phyloP scores from a whole-genome alignment of 2,329 filamentous ascomycete genomes.

The Magnaporthiopsis rhizophila region DNA sequence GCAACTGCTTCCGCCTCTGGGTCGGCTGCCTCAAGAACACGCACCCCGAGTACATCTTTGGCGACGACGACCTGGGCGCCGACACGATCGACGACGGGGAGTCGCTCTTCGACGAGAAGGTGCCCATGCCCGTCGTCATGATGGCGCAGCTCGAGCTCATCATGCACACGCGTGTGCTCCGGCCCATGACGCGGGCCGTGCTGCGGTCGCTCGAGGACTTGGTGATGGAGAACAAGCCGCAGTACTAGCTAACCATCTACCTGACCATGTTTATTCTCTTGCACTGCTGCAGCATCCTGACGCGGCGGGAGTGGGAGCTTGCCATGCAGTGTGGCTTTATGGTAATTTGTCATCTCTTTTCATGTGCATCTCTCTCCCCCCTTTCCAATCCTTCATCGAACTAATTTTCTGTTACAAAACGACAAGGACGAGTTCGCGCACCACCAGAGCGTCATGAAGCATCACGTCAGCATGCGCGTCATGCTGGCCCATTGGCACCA shows the following conservation, averaged over 20 bases:
- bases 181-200: slow-evolving; percentile 15
- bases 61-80: slow-evolving; percentile 15
- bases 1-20: slow-evolving; percentile 17
- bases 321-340: slow-evolving; percentile 6
- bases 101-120: slow-evolving; percentile 10
- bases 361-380: too few species aligned
- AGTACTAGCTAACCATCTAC: slow-evolving; percentile 19
- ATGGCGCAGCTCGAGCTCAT: slow-evolving; percentile 19
- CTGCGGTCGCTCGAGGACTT: slow-evolving; percentile 16
- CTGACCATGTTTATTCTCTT: slow-evolving; percentile 17
- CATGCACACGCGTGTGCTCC: slow-evolving; percentile 15
- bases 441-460: slow-evolving; percentile 12
- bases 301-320: slow-evolving; percentile 14
- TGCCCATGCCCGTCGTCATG: slow-evolving; percentile 17
- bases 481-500: slow-evolving; percentile 17
- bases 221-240: slow-evolving; percentile 14
- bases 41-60: slow-evolving; percentile 15
- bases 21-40: slow-evolving; percentile 15
- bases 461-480: slow-evolving; percentile 13
- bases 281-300: slow-evolving; percentile 18
- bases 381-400: too few species aligned
- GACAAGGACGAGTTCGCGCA: slow-evolving; percentile 7
- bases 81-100: slow-evolving; percentile 10
- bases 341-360: neutral
- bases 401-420: neutral